phyloP scores from a whole-genome alignment of 495 filamentous ascomycete species.

The Trichoderma erinaceum region DNA sequence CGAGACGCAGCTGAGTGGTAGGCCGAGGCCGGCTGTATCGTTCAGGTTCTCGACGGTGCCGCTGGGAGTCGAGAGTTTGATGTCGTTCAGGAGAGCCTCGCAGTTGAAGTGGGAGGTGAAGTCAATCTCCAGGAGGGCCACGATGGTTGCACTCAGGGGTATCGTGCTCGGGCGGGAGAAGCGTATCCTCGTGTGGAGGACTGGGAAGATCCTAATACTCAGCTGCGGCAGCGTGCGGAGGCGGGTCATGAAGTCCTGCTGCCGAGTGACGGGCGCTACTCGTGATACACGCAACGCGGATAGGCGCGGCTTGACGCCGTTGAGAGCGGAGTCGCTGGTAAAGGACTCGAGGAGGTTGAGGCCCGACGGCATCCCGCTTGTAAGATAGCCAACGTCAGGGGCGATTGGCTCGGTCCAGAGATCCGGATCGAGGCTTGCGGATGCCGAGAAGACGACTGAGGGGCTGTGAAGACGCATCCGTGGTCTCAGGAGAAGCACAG shows the following conservation, averaged over 20 bases:
- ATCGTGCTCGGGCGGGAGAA: constrained; percentile 67
- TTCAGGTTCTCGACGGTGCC: constrained; percentile 66
- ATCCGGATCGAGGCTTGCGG: constrained; percentile 57
- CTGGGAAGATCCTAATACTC: constrained; percentile 67
- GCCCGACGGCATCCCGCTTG: constrained; percentile 65
- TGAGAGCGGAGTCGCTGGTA: constrained; percentile 58
- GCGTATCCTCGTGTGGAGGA: constrained; percentile 75
- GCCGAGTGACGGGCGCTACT: constrained; percentile 57
- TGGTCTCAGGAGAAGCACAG: constrained; percentile 71
- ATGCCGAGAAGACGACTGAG: constrained; percentile 67
- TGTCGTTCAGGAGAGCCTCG: constrained; percentile 61
- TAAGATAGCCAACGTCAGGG: constrained; percentile 66
- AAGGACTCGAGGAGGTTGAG: constrained; percentile 79
- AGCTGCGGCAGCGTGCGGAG: constrained; percentile 60
- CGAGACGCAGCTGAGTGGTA: constrained; percentile 66
- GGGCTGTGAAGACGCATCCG: constrained; percentile 72
- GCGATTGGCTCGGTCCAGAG: constrained; percentile 44
- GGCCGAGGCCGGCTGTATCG: constrained; percentile 43
- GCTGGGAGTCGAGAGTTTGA: constrained; percentile 58
- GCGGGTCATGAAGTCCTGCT: constrained; percentile 48
- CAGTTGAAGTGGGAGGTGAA: constrained; percentile 75
- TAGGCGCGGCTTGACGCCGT: constrained; percentile 62
- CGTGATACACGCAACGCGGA: constrained; percentile 74
- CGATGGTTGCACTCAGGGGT: constrained; percentile 57
- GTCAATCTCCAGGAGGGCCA: constrained; percentile 83